phyloP scores from a whole-genome alignment of 75 land plant genomes.

The Sequoiadendron giganteum region DNA sequence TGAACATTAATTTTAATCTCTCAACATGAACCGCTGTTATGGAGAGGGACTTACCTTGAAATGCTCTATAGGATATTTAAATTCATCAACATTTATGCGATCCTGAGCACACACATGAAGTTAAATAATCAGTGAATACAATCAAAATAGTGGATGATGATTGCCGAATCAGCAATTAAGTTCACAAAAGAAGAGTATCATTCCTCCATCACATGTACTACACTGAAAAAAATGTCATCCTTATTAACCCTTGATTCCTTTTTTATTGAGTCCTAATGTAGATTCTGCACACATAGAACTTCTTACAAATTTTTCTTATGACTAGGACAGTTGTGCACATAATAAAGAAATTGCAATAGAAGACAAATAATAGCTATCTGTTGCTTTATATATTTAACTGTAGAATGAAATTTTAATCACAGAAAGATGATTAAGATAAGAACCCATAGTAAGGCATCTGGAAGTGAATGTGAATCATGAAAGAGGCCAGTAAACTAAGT shows the following conservation, averaged over 20 bases:
- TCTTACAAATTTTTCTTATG: neutral
- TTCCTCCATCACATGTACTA: neutral
- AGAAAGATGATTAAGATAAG: neutral
- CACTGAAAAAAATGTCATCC: neutral
- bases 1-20: neutral
- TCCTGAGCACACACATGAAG: conserved; percentile 51
- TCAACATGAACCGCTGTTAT: neutral
- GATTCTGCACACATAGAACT: neutral
- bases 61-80: conserved; percentile 78
- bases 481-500: neutral
- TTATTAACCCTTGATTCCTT: neutral
- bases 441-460: neutral
- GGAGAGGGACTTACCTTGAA: conserved; percentile 65
- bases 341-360: neutral
- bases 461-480: neutral
- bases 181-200: neutral
- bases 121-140: neutral
- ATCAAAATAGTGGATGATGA: neutral
- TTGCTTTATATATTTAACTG: neutral
- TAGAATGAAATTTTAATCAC: neutral
- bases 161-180: neutral
- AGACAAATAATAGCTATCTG: neutral
- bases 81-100: conserved; percentile 77
- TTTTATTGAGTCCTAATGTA: neutral
- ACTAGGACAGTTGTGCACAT: neutral